A percentile compares a stretch with the other conserved stretches of the same genome.
phyloP scores from a whole-genome alignment of 2,329 filamentous ascomycete species.

The Sporothrix humicola region DNA sequence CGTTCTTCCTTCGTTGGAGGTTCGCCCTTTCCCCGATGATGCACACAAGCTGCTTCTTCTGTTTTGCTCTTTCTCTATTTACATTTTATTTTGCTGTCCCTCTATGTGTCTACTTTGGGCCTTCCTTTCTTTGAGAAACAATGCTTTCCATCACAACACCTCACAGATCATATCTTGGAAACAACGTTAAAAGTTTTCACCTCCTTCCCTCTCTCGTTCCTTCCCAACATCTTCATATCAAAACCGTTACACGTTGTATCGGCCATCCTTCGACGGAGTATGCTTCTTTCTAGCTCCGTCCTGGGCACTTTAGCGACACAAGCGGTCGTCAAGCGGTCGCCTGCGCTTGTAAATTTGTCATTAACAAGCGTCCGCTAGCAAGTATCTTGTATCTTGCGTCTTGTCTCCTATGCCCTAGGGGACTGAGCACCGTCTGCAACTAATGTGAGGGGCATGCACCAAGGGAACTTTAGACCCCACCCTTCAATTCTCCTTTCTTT shows the following conservation, averaged over 20 bases:
- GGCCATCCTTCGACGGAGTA: not conserved
- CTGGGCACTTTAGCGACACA: not conserved
- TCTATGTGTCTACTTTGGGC: too few species aligned
- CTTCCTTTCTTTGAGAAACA: not conserved
- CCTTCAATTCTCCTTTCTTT: not conserved
- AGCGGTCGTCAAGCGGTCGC: not conserved
- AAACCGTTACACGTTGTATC: conserved; percentile 4
- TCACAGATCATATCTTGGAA: not conserved
- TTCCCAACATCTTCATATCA: not conserved
- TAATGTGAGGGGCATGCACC: not conserved
- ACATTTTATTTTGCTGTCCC: not conserved
- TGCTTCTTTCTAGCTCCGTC: conserved; percentile 10
- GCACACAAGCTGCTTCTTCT: not conserved
- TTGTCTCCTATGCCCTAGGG: conserved; percentile 14
- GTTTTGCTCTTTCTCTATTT: not conserved
- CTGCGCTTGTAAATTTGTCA: not conserved
- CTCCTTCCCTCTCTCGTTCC: not conserved
- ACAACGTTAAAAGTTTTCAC: not conserved
- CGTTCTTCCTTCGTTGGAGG: not conserved
- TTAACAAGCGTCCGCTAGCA: not conserved
- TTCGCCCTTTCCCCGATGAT: too few species aligned
- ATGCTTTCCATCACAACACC: not conserved
- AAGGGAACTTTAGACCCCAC: not conserved
- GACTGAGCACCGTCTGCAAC: conserved; percentile 11
- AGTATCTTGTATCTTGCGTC: conserved; percentile 9